phyloP scores from a whole-genome alignment of 441 rosid species.

The Euphorbia schlechtendalii region DNA sequence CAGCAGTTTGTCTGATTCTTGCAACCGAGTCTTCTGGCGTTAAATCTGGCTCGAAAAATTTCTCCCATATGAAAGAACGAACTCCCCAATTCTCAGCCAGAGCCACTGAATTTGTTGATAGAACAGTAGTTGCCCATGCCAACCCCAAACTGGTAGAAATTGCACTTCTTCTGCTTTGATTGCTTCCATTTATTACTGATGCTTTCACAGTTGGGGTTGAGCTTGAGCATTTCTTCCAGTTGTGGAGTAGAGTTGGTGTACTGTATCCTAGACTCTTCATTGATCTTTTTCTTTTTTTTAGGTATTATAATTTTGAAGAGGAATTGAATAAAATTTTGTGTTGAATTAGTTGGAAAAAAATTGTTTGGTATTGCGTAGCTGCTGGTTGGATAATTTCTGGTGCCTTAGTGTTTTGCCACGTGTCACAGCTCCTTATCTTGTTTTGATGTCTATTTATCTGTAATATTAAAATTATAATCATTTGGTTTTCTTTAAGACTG shows the following conservation, averaged over 20 bases:
- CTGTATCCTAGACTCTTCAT: constrained; percentile 24
- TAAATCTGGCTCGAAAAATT: constrained; percentile 59
- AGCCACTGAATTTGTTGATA: constrained; percentile 23
- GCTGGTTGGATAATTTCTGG: not conserved
- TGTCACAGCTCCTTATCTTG: constrained; percentile 20
- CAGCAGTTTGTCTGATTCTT: constrained; percentile 82
- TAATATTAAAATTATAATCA: too few species aligned
- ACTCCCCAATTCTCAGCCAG: constrained; percentile 82
- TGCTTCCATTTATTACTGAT: constrained; percentile 14
- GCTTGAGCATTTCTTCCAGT: constrained; percentile 2
- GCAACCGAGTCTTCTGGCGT: constrained; percentile 83
- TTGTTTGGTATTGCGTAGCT: not conserved
- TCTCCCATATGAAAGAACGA: constrained; percentile 60
- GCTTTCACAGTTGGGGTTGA: constrained; percentile 16
- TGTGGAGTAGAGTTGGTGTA: constrained; percentile 23
- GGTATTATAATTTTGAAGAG: constrained; percentile 18
- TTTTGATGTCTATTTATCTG: not conserved
- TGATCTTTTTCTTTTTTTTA: not conserved
- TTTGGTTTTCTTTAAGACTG: too few species aligned
- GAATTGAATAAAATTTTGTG: not conserved
- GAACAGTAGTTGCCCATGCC: constrained; percentile 26
- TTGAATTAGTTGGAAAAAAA: not conserved
- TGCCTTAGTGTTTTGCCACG: constrained; percentile 20
- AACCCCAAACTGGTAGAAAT: constrained; percentile 20
- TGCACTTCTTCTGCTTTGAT: constrained; percentile 29